Evolutionary conservation across 2,329 filamentous ascomycete genomes (phyloP).

Genomic region (Scorias spongiosa): DNA sequence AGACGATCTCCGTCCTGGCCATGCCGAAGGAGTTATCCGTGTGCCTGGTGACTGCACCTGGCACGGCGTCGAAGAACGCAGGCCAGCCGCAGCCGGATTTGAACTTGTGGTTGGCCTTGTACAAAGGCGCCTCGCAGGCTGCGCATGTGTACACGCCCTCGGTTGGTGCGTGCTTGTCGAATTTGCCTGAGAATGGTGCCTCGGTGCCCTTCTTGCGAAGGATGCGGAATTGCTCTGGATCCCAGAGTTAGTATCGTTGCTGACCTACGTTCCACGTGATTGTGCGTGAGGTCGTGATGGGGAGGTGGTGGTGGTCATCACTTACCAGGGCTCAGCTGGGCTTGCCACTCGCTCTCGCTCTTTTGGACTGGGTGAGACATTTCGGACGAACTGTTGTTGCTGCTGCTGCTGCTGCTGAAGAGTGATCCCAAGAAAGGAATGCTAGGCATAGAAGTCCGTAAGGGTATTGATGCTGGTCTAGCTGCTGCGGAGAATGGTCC

Average conservation of each 20-base stretch:
- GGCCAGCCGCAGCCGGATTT: constrained; percentile 95
- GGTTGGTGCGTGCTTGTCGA: constrained; percentile 68
- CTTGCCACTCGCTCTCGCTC: constrained; percentile 72
- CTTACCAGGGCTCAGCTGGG: constrained; percentile 58
- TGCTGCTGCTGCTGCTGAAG: constrained; percentile 43
- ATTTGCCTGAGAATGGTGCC: constrained; percentile 60
- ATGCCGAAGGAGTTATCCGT: constrained; percentile 67
- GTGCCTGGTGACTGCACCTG: constrained; percentile 73
- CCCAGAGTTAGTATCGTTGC: neutral
- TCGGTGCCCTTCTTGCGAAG: constrained; percentile 90
- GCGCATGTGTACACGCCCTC: constrained; percentile 75
- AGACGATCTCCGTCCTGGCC: constrained; percentile 82
- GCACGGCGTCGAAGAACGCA: constrained; percentile 90
- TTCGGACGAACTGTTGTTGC: constrained; percentile 26
- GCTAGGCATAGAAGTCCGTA: constrained; percentile 47
- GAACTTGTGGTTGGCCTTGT: constrained; percentile 91
- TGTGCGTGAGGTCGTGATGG: neutral
- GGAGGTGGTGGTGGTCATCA: constrained; percentile 4
- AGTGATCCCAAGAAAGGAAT: constrained; percentile 67
- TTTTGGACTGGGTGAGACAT: constrained; percentile 73
- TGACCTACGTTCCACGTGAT: neutral
- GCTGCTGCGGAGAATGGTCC: constrained; percentile 14
- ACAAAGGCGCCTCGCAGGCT: constrained; percentile 73
- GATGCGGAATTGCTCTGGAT: constrained; percentile 89
- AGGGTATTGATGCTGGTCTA: constrained; percentile 17